phyloP scores from a whole-genome alignment of 768 basidiomycete species.

The Porphyrellus cyaneotinctus region DNA sequence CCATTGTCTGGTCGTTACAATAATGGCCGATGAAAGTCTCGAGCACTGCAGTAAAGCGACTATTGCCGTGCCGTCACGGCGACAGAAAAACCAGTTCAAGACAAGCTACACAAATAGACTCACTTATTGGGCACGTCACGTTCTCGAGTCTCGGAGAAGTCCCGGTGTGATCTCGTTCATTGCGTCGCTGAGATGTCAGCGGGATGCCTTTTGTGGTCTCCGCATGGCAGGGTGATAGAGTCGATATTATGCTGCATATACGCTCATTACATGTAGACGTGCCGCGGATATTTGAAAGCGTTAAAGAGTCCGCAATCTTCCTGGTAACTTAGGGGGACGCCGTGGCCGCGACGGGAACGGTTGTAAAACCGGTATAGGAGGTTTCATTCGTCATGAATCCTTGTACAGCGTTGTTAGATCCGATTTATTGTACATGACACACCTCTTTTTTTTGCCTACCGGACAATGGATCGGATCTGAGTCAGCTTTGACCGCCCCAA shows the following conservation, averaged over 20 bases:
- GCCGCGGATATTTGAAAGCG: constrained; percentile 9
- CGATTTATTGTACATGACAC: constrained; percentile 7
- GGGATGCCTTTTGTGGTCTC: not conserved
- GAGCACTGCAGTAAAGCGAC: not conserved
- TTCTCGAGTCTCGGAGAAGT: no score
- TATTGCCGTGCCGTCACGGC: constrained; percentile 6
- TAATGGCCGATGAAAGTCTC: not conserved
- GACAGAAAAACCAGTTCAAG: constrained; percentile 1
- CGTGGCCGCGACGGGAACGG: constrained; percentile 28
- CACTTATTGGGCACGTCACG: no score
- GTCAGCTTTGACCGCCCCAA: not conserved
- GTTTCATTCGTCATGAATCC: not conserved
- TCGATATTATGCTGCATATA: no score
- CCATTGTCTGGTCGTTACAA: constrained; percentile 9
- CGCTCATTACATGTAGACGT: not conserved
- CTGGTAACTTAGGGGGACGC: no score
- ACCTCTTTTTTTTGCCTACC: constrained; percentile 3
- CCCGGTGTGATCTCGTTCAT: not conserved
- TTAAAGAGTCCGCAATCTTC: no score
- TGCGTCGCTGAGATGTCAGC: not conserved
- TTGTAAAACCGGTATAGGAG: not conserved
- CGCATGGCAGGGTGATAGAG: no score
- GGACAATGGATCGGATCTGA: constrained; percentile 13
- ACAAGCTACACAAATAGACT: not conserved
- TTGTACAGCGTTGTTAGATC: constrained; percentile 14